A percentile compares a stretch with the other conserved stretches of the same genome.
These are phyloP conservation scores for Euphorbia peplus DNA, from an alignment of 345 rosid genomes.

Conservation along the genomic window DNA sequence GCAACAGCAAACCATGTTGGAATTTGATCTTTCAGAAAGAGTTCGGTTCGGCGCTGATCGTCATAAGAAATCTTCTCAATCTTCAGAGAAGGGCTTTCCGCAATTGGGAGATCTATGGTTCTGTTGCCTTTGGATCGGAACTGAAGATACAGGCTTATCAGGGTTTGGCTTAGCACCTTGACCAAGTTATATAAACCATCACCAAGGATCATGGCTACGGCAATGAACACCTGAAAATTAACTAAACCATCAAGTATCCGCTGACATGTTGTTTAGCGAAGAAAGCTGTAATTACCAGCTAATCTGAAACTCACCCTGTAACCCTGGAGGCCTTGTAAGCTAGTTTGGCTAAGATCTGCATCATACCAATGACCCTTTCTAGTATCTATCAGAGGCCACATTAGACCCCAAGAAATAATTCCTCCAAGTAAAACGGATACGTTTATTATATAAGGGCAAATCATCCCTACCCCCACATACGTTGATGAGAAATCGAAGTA, in stretches of 20 bases:
- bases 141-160: not conserved
- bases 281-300: not conserved
- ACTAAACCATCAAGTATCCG: not conserved
- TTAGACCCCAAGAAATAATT: constrained; percentile 12
- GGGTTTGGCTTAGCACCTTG: constrained; percentile 11
- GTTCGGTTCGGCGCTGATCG: constrained; percentile 13
- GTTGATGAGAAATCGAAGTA: constrained; percentile 11
- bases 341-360: not conserved
- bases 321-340: constrained; percentile 7
- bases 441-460: constrained; percentile 13
- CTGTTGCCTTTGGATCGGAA: constrained; percentile 6
- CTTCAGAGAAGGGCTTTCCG: not conserved
- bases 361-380: constrained; percentile 8
- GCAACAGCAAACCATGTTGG: constrained; percentile 9
- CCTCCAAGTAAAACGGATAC: constrained; percentile 8
- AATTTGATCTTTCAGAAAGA: constrained; percentile 15
- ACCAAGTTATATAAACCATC: constrained; percentile 12
- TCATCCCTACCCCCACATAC: constrained; percentile 15
- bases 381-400: constrained; percentile 13
- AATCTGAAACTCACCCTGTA: constrained; percentile 7
- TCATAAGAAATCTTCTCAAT: not conserved
- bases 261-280: too few relatives aligned
- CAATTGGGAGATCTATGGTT: constrained; percentile 2
- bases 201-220: constrained; percentile 9
- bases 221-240: constrained; percentile 7